Evolutionary conservation across 225 moss, liverwort and hornwort genomes (phyloP).

Genomic region (Climacium dendroides): DNA sequence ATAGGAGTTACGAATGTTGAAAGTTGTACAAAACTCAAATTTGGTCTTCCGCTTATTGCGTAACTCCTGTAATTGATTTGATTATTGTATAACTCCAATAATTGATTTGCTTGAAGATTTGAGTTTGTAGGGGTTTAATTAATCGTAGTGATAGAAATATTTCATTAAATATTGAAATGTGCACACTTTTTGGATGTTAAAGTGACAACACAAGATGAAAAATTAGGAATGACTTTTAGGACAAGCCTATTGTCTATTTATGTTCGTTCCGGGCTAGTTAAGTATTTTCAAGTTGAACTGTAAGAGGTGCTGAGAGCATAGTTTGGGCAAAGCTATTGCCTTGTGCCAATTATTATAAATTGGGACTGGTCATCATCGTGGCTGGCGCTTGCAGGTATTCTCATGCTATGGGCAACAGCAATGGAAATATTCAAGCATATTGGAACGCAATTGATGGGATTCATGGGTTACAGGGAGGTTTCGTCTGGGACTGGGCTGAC

Average conservation of each 20-base stretch:
- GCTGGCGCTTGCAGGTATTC: slow-evolving; percentile 55
- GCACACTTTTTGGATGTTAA: background rate
- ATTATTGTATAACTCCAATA: background rate
- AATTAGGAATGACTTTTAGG: background rate
- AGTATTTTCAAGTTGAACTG: background rate
- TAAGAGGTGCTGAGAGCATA: background rate
- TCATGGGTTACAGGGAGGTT: slow-evolving; percentile 95
- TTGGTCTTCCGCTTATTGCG: background rate
- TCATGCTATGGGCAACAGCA: slow-evolving; percentile 99
- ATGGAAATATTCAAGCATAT: slow-evolving; percentile 81
- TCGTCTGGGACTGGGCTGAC: slow-evolving; percentile 99
- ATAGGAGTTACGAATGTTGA: background rate
- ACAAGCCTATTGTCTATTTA: background rate
- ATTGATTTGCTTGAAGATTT: background rate
- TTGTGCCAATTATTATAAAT: background rate
- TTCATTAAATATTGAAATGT: background rate
- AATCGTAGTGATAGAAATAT: background rate
- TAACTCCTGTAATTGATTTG: background rate
- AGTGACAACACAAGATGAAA: background rate
- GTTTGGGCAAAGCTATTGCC: background rate
- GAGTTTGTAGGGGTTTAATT: background rate
- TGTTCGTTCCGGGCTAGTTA: background rate
- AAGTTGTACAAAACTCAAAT: background rate
- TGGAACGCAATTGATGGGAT: slow-evolving; percentile 74
- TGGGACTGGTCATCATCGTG: background rate